Percentiles rank a stretch among this genome's conserved stretches.
Evolutionary conservation across 1,284 basidiomycete genomes (phyloP).

Genomic region (Cryptococcus sp.): DNA sequence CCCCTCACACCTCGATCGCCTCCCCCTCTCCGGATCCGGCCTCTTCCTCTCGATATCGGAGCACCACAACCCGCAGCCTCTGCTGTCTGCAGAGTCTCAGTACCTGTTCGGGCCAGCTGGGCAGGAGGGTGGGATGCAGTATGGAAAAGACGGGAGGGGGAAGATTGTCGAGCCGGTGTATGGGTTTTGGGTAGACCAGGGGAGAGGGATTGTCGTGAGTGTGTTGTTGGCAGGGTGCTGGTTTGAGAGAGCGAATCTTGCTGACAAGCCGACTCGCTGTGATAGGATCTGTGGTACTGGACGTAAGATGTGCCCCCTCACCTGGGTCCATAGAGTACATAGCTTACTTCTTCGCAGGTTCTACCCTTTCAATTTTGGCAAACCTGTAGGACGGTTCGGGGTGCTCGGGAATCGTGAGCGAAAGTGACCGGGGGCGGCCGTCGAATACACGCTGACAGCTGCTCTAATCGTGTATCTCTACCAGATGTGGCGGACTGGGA

Average conservation of each 20-base stretch:
- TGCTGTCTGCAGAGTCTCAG: slow-evolving; percentile 22
- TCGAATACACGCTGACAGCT: neutral
- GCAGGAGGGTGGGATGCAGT: slow-evolving; percentile 20
- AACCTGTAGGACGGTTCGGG: slow-evolving; percentile 40
- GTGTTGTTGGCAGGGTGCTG: neutral
- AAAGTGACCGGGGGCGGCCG: neutral
- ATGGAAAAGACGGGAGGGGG: slow-evolving; percentile 22
- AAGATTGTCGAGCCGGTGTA: slow-evolving; percentile 38
- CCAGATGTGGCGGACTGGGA: slow-evolving; percentile 47
- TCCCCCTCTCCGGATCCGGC: slow-evolving; percentile 18
- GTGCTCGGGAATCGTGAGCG: slow-evolving; percentile 45
- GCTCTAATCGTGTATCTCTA: neutral
- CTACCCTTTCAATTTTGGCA: slow-evolving; percentile 49
- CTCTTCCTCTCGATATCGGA: slow-evolving; percentile 31
- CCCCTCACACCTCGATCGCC: slow-evolving; percentile 18
- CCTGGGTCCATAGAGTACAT: too few species aligned
- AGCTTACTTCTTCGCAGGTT: slow-evolving; percentile 20
- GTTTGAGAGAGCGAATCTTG: neutral
- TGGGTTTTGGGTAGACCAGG: slow-evolving; percentile 44
- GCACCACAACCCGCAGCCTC: slow-evolving; percentile 38
- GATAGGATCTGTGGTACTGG: slow-evolving; percentile 46
- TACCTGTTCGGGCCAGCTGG: slow-evolving; percentile 43
- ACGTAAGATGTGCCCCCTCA: slow-evolving; percentile 27
- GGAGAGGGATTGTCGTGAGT: slow-evolving; percentile 40
- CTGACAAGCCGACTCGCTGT: slow-evolving; percentile 1